A percentile compares a stretch with the other conserved stretches of the same genome.
These are phyloP conservation scores for Pythium brachiatum DNA, from an alignment of 352 stramenopile species.

Conservation along the genomic window DNA sequence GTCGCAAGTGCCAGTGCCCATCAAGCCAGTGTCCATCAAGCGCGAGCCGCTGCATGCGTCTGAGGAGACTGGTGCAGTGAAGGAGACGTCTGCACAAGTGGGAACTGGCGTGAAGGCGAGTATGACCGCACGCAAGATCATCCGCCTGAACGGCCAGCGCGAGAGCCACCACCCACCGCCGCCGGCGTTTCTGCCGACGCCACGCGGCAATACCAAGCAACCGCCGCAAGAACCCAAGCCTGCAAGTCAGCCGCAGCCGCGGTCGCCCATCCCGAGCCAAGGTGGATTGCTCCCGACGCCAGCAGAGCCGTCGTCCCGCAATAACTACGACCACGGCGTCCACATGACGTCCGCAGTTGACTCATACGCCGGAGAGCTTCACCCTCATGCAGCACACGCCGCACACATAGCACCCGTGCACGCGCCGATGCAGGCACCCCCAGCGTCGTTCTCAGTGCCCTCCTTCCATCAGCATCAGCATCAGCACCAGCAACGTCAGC, in stretches of 20 bases:
- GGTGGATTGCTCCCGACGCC: neutral
- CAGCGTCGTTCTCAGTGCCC: neutral
- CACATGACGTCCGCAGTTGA: no score
- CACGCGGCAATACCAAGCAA: neutral
- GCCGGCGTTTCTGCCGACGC: slow-evolving; percentile 4
- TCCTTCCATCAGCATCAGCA: neutral
- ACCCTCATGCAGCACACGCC: neutral
- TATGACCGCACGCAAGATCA: no score
- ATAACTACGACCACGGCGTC: no score
- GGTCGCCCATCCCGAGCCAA: neutral
- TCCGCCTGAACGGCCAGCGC: neutral
- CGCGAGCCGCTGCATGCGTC: slow-evolving; percentile 6
- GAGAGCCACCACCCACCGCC: neutral
- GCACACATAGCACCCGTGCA: neutral
- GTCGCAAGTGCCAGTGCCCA: neutral
- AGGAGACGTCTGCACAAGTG: no score
- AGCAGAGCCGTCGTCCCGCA: neutral
- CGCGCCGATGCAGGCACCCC: neutral
- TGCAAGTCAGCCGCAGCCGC: neutral
- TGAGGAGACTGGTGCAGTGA: no score
- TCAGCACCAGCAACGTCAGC: neutral
- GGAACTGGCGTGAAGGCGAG: no score
- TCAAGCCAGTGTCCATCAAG: neutral
- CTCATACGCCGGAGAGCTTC: neutral
- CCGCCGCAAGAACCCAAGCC: neutral